These are phyloP conservation scores for Hypoxylon sp. DNA, from an alignment of 2,329 filamentous ascomycete species.

Conservation along the genomic window DNA sequence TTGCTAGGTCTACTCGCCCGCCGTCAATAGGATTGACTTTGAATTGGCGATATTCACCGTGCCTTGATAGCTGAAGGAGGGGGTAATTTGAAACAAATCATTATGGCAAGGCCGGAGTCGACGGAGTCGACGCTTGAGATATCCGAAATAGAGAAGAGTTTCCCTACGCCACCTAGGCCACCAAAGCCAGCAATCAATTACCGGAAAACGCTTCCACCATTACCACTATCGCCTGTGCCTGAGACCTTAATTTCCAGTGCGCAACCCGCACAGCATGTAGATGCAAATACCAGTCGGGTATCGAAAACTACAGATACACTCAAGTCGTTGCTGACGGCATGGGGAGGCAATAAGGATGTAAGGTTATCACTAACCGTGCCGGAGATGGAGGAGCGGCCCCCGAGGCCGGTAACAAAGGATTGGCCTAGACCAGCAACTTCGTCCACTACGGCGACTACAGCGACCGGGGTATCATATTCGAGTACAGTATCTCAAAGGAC, in stretches of 20 bases:
- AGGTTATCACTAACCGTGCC: constrained; percentile 38
- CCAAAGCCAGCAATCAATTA: constrained; percentile 41
- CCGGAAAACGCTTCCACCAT: constrained; percentile 49
- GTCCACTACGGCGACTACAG: constrained; percentile 40
- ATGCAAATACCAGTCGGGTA: constrained; percentile 10
- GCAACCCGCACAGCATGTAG: constrained; percentile 12
- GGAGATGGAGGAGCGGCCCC: constrained; percentile 31
- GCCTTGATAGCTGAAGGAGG: neutral
- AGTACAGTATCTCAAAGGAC: constrained; percentile 55
- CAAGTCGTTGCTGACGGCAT: constrained; percentile 32
- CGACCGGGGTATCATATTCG: constrained; percentile 53
- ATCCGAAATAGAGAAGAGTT: constrained; percentile 46
- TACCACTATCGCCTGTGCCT: constrained; percentile 48
- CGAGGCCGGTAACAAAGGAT: constrained; percentile 47
- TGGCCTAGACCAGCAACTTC: constrained; percentile 51
- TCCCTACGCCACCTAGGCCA: constrained; percentile 42
- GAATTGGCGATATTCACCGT: neutral
- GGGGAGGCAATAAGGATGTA: constrained; percentile 32
- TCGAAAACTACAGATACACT: constrained; percentile 26
- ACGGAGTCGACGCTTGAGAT: constrained; percentile 46
- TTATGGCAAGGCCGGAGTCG: constrained; percentile 45
- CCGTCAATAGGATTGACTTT: constrained; percentile 4
- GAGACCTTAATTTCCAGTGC: constrained; percentile 20
- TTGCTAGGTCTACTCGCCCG: neutral
- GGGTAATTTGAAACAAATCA: constrained; percentile 1